These are phyloP conservation scores for Populus hybrid DNA, from an alignment of 441 rosid species.

Conservation along the genomic window DNA sequence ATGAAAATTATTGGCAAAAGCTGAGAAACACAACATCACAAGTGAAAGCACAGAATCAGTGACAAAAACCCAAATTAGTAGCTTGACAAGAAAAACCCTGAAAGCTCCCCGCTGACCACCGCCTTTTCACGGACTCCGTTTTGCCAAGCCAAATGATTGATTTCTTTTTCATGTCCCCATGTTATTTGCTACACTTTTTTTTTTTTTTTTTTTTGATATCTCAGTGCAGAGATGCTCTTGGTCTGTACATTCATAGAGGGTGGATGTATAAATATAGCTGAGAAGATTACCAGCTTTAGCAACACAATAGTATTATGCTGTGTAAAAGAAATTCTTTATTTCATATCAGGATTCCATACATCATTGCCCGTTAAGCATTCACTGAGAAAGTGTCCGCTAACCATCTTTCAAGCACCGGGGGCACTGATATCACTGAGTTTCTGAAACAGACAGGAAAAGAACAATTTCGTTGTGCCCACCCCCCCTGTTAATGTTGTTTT, in stretches of 20 bases:
- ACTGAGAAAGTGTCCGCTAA: too few species aligned
- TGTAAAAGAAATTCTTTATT: conserved; percentile 1
- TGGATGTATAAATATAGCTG: background rate
- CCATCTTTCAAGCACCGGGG: background rate
- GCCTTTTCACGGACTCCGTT: background rate
- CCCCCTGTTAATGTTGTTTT: background rate
- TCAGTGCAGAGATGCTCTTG: background rate
- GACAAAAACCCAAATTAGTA: background rate
- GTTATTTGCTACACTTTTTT: background rate
- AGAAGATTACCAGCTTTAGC: background rate
- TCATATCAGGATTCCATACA: background rate
- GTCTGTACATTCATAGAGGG: background rate
- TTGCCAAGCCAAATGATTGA: background rate
- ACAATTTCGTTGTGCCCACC: background rate
- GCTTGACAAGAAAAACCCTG: background rate
- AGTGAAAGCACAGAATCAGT: background rate
- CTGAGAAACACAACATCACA: background rate
- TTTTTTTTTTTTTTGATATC: background rate
- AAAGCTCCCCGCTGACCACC: background rate
- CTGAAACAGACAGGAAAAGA: background rate
- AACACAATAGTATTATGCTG: conserved; percentile 1
- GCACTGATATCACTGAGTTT: background rate
- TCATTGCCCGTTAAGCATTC: background rate
- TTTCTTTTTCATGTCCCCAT: background rate
- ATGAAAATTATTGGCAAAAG: background rate